These are phyloP conservation scores for Diaporthe sp. DNA, from an alignment of 2,329 filamentous ascomycete genomes.

Conservation along the genomic window DNA sequence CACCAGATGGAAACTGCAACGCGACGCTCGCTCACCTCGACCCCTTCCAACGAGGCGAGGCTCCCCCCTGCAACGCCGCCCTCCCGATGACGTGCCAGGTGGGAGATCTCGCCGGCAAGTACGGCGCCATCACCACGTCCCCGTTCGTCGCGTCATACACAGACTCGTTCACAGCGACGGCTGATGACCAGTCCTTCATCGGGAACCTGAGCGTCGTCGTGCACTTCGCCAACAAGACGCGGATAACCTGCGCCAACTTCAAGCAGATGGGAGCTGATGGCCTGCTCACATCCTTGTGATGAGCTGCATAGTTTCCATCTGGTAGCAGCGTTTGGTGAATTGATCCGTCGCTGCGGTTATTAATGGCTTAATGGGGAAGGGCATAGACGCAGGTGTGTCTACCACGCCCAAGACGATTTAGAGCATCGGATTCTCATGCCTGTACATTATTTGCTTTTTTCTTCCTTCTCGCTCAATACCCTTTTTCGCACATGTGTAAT, in stretches of 20 bases:
- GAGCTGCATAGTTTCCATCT: no score
- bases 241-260: slow-evolving; percentile 76
- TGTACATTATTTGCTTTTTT: slow-evolving; percentile 5
- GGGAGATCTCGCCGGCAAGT: slow-evolving; percentile 82
- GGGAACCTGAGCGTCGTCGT: slow-evolving; percentile 75
- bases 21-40: slow-evolving; percentile 77
- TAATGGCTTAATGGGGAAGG: no score
- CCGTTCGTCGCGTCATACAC: slow-evolving; percentile 54
- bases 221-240: slow-evolving; percentile 73
- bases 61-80: slow-evolving; percentile 68
- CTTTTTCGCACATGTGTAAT: not conserved
- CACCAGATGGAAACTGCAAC: slow-evolving; percentile 78
- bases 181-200: slow-evolving; percentile 66
- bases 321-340: no score
- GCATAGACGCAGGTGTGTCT: not conserved
- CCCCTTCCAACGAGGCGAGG: slow-evolving; percentile 75
- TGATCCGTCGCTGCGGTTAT: no score
- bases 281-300: not conserved
- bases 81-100: slow-evolving; percentile 77
- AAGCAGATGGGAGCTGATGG: slow-evolving; percentile 35
- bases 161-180: slow-evolving; percentile 69
- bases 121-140: slow-evolving; percentile 69
- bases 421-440: not conserved
- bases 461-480: slow-evolving; percentile 3
- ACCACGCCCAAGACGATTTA: not conserved